A percentile compares a stretch with the other conserved stretches of the same genome.
These are phyloP conservation scores for Vitis rupestris DNA, from an alignment of 164 flowering plant genomes.

Conservation along the genomic window DNA sequence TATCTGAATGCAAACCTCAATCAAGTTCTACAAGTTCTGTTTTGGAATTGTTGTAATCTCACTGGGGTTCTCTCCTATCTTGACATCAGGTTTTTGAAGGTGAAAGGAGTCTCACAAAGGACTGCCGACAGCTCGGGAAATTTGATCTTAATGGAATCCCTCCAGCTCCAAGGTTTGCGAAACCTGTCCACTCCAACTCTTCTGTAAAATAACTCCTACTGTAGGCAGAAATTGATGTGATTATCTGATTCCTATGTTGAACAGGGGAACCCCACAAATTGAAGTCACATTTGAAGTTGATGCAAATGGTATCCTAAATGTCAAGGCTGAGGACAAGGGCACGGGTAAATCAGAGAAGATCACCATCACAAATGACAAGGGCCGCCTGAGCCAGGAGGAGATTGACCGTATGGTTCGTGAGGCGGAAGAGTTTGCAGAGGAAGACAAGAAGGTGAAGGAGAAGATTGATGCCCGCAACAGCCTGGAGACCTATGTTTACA, in stretches of 20 bases:
- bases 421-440: conserved; percentile 88
- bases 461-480: conserved; percentile 81
- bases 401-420: conserved; percentile 84
- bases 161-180: conserved; percentile 78
- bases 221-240: too few relatives aligned
- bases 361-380: conserved; percentile 85
- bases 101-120: conserved; percentile 94
- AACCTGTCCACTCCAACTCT: too few relatives aligned
- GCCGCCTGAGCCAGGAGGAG: conserved; percentile 77
- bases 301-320: conserved; percentile 80
- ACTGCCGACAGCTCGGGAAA: conserved; percentile 73
- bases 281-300: conserved; percentile 87
- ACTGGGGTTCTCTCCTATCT: neutral
- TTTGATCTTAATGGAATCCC: conserved; percentile 79
- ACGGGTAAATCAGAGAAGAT: conserved; percentile 77
- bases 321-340: conserved; percentile 81
- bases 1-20: conserved; percentile 11
- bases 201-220: too few relatives aligned
- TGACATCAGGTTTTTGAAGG: conserved; percentile 75
- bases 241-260: conserved; percentile 6
- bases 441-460: conserved; percentile 87
- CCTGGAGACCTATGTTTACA: conserved; percentile 74
- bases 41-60: neutral
- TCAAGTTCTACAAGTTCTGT: neutral
- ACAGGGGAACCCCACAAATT: conserved; percentile 88